Evolutionary conservation across 768 basidiomycete species (phyloP), one percentile per base, ranked within the genome.

Genomic region (Boletus patriciae): DNA sequence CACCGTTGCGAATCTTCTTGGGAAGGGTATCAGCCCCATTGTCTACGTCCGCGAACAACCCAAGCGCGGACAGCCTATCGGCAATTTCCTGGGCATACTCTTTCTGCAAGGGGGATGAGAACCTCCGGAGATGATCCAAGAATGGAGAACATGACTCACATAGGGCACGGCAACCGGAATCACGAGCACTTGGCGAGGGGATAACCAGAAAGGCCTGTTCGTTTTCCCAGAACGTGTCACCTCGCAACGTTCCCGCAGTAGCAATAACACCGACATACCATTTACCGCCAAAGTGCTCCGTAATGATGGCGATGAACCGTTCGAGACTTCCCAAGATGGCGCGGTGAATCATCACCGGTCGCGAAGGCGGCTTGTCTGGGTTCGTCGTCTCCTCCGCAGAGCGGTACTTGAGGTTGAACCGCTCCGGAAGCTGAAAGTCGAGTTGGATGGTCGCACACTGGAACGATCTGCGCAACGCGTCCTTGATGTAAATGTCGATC

Each of bases 371-470:
- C 62, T 77, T 81, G 63, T 78, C 80, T 9, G 77, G 70, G 61
- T 76, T 79, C n/a, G 81, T 78, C 68, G 31, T 64, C 34, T 83
- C 79, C 51, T 88, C 88, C 25, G 87, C 81, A 2, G 86, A 80
- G 38, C 93, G 90, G 77, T 94, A 98, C 69, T 89, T 89, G 62
- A 98, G 82, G 73, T 97, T 90, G 82, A 98, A 98, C 41, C 93
- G 88, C 66, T 97, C 88, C 11, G 97, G 97, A 2, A 99, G 84
- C 73, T 99, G 94, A 85, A 98, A 99, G 77, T 98, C 96, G 56
- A 99, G 90, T 75, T 98, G 92, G 73, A 98, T 98, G 3, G 97
- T 98, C 40, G 94, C 97, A 67, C 96, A 98, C 73, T 99, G 97
- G 86, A 94, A 96, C 23, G 93, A 92, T 45, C 97, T 86, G 37